Conservation (phyloP, 2,329 filamentous ascomycete genomes). For the Mycosphaerella sp. region DNA sequence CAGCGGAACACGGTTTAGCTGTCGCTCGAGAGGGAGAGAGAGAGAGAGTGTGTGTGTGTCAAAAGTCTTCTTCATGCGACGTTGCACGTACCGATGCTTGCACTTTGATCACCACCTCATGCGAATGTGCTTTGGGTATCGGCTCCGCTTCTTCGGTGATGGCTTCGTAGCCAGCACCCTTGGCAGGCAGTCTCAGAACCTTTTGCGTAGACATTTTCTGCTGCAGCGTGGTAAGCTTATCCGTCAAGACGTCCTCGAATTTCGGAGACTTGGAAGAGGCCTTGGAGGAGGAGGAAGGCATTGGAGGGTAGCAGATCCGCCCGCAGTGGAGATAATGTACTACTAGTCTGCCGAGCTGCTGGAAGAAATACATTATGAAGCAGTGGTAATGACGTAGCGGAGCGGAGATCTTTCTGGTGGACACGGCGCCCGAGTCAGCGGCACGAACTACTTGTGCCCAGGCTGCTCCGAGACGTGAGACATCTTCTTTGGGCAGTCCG, state of each 20-base stretch:
- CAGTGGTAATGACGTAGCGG: constrained; percentile 5
- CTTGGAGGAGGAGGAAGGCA: constrained; percentile 3
- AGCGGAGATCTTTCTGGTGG: constrained; percentile 6
- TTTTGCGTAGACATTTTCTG: constrained; percentile 14
- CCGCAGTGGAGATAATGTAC: neutral
- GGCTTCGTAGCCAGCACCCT: constrained; percentile 16
- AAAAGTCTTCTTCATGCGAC: neutral
- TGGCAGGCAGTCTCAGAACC: constrained; percentile 15
- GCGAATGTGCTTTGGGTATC: constrained; percentile 29
- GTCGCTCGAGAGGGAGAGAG: neutral
- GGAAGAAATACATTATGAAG: neutral
- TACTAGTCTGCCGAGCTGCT: neutral
- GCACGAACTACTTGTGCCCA: constrained; percentile 6
- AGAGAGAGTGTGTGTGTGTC: too few species aligned
- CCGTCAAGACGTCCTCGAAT: constrained; percentile 6
- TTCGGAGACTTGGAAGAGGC: constrained; percentile 1
- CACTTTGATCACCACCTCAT: constrained; percentile 46
- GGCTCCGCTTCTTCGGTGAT: constrained; percentile 11
- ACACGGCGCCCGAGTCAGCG: constrained; percentile 4
- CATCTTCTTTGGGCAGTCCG: neutral
- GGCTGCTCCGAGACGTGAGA: neutral
- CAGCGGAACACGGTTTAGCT: neutral
- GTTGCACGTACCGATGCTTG: constrained; percentile 35
- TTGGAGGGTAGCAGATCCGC: neutral
- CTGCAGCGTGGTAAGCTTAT: constrained; percentile 6